Percentiles rank a stretch among this genome's conserved stretches.
Evolutionary conservation across 129 eudicot genomes (phyloP).

Genomic region (Flaveria robusta): DNA sequence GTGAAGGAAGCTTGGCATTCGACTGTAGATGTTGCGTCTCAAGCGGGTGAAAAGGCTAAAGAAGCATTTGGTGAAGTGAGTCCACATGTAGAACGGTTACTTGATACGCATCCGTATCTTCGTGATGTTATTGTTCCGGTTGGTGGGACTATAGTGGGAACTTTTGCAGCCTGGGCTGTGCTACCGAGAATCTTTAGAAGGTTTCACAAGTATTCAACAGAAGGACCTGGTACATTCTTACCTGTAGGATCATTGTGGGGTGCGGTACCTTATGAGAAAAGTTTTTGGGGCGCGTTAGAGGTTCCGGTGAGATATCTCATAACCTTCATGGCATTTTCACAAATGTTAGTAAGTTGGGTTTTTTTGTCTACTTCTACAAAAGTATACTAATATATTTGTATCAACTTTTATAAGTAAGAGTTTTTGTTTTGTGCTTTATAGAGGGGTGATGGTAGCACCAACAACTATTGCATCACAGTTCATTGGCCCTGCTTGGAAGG

Average conservation of each 20-base stretch:
- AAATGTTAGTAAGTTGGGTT: slow-evolving; percentile 55
- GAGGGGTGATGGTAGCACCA: slow-evolving; percentile 87
- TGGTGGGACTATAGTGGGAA: slow-evolving; percentile 70
- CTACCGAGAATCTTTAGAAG: slow-evolving; percentile 75
- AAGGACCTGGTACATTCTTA: slow-evolving; percentile 73
- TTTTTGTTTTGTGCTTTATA: slow-evolving; percentile 33
- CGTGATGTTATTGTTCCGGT: slow-evolving; percentile 84
- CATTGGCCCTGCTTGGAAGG: slow-evolving; percentile 74
- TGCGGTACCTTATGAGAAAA: slow-evolving; percentile 84
- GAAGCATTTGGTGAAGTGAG: slow-evolving; percentile 54
- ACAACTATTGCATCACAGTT: slow-evolving; percentile 65
- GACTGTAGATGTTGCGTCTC: slow-evolving; percentile 53
- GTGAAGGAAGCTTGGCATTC: slow-evolving; percentile 73
- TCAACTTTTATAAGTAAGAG: not conserved
- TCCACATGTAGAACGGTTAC: slow-evolving; percentile 70
- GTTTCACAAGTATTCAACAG: slow-evolving; percentile 67
- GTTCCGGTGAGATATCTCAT: slow-evolving; percentile 73
- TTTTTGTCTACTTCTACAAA: slow-evolving; percentile 12
- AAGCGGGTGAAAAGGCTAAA: slow-evolving; percentile 70
- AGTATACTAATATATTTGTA: not conserved
- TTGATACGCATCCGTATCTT: slow-evolving; percentile 76
- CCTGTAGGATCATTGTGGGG: slow-evolving; percentile 65
- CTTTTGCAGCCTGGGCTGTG: slow-evolving; percentile 74
- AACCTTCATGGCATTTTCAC: slow-evolving; percentile 86
- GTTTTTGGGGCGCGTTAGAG: slow-evolving; percentile 95